Conservation (phyloP, 305 asterid genomes). For the Solanum chacoense region DNA sequence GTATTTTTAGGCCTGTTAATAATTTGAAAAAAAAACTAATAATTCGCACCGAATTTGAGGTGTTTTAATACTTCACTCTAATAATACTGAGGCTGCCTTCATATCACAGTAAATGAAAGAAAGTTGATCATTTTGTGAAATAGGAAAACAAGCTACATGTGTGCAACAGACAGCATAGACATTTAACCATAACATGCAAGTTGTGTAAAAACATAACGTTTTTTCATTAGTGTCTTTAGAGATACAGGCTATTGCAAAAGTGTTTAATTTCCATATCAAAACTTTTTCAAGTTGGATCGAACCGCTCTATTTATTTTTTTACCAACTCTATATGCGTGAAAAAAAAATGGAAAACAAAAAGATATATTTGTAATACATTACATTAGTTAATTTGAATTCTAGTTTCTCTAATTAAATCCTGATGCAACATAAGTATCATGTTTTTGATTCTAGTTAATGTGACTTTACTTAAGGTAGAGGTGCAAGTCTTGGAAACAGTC, state of each 20-base stretch:
- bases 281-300: not conserved
- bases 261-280: not conserved
- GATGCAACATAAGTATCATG: not conserved
- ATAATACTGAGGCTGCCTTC: not conserved
- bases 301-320: not conserved
- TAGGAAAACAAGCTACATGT: not conserved
- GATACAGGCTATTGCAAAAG: not conserved
- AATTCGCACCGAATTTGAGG: accelerated
- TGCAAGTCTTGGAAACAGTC: not conserved
- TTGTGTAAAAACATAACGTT: not conserved
- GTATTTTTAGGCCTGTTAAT: too few relatives aligned
- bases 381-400: not conserved
- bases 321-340: not conserved
- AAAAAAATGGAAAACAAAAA: not conserved
- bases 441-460: not conserved
- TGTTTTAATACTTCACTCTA: not conserved
- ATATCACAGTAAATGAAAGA: not conserved
- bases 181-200: not conserved
- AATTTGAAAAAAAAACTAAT: accelerated
- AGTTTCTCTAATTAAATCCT: not conserved
- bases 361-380: not conserved
- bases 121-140: not conserved
- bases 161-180: not conserved
- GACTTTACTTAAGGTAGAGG: not conserved
- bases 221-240: not conserved